Conservation (phyloP, 2,329 filamentous ascomycete species). For the Scedosporium apiospermum region DNA sequence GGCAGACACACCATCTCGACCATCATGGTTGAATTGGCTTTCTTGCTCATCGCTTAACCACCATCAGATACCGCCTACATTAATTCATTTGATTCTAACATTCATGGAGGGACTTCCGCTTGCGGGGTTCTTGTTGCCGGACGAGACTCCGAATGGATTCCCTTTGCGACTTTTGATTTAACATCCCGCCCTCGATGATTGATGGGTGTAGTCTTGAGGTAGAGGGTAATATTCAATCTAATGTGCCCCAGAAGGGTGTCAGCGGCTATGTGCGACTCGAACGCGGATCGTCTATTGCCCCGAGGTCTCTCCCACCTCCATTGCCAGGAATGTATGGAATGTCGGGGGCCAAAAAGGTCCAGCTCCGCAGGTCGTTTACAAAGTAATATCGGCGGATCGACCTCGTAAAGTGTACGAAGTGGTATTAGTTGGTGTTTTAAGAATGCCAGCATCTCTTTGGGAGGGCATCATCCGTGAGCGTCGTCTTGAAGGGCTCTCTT, state of each 20-base stretch:
- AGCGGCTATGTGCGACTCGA: background rate
- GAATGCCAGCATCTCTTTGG: background rate
- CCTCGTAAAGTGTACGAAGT: background rate
- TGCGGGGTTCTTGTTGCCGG: no score
- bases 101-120: no score
- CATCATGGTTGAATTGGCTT: no score
- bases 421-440: background rate
- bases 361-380: background rate
- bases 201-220: background rate
- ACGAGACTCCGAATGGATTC: no score
- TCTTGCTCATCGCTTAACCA: no score
- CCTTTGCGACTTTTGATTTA: background rate
- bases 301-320: background rate
- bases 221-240: no score
- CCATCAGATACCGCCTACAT: no score
- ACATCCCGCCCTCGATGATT: background rate
- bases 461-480: background rate
- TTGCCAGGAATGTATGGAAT: background rate
- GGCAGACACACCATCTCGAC: no score
- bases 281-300: slow-evolving; percentile 6
- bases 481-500: background rate
- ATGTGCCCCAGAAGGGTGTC: background rate
- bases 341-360: background rate
- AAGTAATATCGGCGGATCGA: background rate
- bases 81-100: no score